Percentiles rank a stretch among this genome's conserved stretches.
These are phyloP conservation scores for Eimeria maxima DNA, from an alignment of 169 alveolate species.

Conservation along the genomic window DNA sequence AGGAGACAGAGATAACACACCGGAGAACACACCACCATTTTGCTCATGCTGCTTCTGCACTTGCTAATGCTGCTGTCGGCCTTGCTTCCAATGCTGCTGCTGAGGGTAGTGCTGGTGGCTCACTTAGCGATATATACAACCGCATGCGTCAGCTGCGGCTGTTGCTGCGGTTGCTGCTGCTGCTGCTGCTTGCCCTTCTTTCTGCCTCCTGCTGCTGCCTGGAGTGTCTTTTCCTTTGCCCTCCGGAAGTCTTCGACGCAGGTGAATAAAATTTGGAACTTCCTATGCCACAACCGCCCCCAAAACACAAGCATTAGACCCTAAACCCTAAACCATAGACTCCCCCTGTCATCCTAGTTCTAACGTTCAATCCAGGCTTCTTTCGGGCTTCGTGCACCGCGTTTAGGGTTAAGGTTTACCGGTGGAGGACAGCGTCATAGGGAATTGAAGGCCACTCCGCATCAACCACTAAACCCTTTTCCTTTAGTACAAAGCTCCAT, in stretches of 20 bases:
- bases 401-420: slow-evolving; percentile 70
- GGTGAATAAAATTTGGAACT: slow-evolving; percentile 67
- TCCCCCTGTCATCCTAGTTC: too few relatives aligned
- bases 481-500: slow-evolving; percentile 92
- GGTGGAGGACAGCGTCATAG: slow-evolving; percentile 87
- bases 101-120: slow-evolving; percentile 1
- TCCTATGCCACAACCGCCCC: slow-evolving; percentile 10
- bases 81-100: not conserved
- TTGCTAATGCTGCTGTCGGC: not conserved
- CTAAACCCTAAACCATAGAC: not conserved
- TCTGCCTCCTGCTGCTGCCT: slow-evolving; percentile 65
- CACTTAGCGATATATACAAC: slow-evolving; percentile 75
- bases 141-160: slow-evolving; percentile 3
- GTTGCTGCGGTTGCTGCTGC: too few relatives aligned
- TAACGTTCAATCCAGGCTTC: too few relatives aligned
- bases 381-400: not conserved
- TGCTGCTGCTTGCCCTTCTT: too few relatives aligned
- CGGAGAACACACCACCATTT: not conserved
- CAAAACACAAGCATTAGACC: not conserved
- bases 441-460: slow-evolving; percentile 92
- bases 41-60: too few relatives aligned
- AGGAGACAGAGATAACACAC: too few relatives aligned
- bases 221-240: slow-evolving; percentile 81
- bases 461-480: slow-evolving; percentile 86
- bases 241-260: slow-evolving; percentile 84